Percentiles rank a stretch among this genome's conserved stretches.
phyloP scores from a whole-genome alignment of 768 basidiomycete genomes.

The Lentinula guzmanii region DNA sequence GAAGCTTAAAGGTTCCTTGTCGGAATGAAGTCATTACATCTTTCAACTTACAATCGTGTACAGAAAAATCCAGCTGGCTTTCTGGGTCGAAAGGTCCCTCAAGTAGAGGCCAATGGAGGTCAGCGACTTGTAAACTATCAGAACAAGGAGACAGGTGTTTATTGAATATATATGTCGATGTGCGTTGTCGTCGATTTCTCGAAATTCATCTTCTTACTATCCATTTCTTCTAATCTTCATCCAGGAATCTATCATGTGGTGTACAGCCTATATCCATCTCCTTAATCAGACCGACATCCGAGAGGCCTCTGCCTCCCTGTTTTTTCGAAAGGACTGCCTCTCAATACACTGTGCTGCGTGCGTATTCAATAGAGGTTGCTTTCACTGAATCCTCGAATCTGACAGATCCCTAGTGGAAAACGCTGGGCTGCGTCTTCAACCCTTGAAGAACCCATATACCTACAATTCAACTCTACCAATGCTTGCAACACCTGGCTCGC shows the following conservation, averaged over 20 bases:
- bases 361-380: background rate
- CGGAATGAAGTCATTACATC: background rate
- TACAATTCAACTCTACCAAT: constrained; percentile 64
- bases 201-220: background rate
- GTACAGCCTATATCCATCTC: constrained; percentile 67
- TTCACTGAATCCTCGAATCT: constrained; percentile 2
- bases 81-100: constrained; percentile 45
- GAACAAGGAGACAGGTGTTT: constrained; percentile 65
- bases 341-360: constrained; percentile 52
- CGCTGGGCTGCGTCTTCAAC: constrained; percentile 42
- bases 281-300: constrained; percentile 79
- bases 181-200: constrained; percentile 24
- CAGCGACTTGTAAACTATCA: constrained; percentile 62
- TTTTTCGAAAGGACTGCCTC: constrained; percentile 71
- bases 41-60: background rate
- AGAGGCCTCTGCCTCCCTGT: constrained; percentile 67
- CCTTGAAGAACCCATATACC: constrained; percentile 61
- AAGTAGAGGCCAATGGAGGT: constrained; percentile 61
- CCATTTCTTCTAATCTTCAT: constrained; percentile 10
- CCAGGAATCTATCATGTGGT: constrained; percentile 70
- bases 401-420: constrained; percentile 38
- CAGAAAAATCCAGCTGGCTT: constrained; percentile 75
- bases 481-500: constrained; percentile 70
- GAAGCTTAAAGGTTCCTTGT: constrained; percentile 54
- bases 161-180: constrained; percentile 72